Evolutionary conservation across 1,139 yeast genomes (phyloP).

Genomic region (Candida sp.): DNA sequence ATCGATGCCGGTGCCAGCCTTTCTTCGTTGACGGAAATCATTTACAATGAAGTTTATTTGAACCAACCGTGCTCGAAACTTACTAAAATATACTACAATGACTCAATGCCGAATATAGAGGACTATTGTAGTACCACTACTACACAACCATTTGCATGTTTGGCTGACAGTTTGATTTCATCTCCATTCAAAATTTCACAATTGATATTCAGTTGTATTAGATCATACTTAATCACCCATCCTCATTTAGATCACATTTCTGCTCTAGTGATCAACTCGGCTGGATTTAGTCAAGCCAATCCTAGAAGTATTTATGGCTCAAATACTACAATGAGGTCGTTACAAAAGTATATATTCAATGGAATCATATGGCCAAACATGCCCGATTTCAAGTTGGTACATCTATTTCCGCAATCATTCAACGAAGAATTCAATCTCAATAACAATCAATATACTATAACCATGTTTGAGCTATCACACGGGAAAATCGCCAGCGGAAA

Average conservation of each 20-base stretch:
- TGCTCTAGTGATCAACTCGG: conserved; percentile 69
- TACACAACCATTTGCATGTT: conserved; percentile 26
- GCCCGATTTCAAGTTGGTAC: conserved; percentile 32
- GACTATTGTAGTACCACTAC: conserved; percentile 18
- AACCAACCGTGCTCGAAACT: conserved; percentile 11
- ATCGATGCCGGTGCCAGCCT: conserved; percentile 83
- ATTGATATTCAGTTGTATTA: conserved; percentile 30
- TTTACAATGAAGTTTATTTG: conserved; percentile 23
- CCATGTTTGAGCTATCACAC: conserved; percentile 38
- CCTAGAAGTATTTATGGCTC: conserved; percentile 53
- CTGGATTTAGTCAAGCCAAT: conserved; percentile 37
- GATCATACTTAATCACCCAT: conserved; percentile 65
- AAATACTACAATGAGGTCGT: conserved; percentile 46
- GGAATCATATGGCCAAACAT: conserved; percentile 80
- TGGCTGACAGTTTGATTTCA: conserved; percentile 6
- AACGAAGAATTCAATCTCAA: conserved; percentile 12
- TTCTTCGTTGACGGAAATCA: conserved; percentile 51
- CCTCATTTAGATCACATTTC: conserved; percentile 81
- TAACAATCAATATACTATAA: conserved; percentile 18
- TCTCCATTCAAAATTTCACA: conserved; percentile 20
- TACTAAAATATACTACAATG: conserved; percentile 20
- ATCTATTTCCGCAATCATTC: conserved; percentile 17
- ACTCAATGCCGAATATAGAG: conserved; percentile 14
- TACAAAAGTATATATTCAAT: conserved; percentile 63
- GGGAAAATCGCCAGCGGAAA: conserved; percentile 20